Evolutionary conservation across 208 protist genomes (phyloP).

Genomic region (Trypanosoma caninum): DNA sequence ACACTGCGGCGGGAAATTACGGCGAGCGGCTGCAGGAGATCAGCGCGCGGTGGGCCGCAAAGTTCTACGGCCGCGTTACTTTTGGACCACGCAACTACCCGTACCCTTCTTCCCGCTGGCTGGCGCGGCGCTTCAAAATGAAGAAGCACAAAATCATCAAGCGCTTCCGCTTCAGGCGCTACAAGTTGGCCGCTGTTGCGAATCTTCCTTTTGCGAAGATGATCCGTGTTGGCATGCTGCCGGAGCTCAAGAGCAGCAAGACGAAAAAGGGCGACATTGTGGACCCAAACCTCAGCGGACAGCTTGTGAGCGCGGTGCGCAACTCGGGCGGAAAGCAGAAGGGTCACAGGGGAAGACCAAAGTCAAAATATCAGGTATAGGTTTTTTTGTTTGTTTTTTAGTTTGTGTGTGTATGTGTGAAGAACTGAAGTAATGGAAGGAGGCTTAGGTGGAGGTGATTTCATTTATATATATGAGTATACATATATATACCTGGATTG

Average conservation of each 20-base stretch:
- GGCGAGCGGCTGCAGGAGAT: slow-evolving; percentile 33
- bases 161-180: slow-evolving; percentile 86
- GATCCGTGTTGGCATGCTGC: slow-evolving; percentile 91
- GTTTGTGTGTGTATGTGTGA: slow-evolving; percentile 9
- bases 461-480: too few species aligned
- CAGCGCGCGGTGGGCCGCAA: slow-evolving; percentile 71
- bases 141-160: slow-evolving; percentile 90
- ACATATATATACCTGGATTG: too few species aligned
- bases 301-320: slow-evolving; percentile 60
- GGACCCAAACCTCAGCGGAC: slow-evolving; percentile 58
- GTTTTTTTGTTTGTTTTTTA: slow-evolving; percentile 1
- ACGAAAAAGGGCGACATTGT: slow-evolving; percentile 80
- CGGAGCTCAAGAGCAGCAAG: slow-evolving; percentile 89
- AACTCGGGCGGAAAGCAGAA: slow-evolving; percentile 46
- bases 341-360: slow-evolving; percentile 66
- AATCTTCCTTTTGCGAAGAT: slow-evolving; percentile 90
- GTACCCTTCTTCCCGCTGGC: slow-evolving; percentile 83
- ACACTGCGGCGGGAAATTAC: slow-evolving; percentile 1
- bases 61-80: slow-evolving; percentile 86
- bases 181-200: slow-evolving; percentile 87
- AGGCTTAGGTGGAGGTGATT: too few species aligned
- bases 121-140: slow-evolving; percentile 86
- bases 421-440: not conserved
- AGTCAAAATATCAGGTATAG: slow-evolving; percentile 90
- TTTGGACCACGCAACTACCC: slow-evolving; percentile 84